A percentile compares a stretch with the other conserved stretches of the same genome.
Evolutionary conservation across 345 rosid species (phyloP).

Genomic region (Pistacia vera): DNA sequence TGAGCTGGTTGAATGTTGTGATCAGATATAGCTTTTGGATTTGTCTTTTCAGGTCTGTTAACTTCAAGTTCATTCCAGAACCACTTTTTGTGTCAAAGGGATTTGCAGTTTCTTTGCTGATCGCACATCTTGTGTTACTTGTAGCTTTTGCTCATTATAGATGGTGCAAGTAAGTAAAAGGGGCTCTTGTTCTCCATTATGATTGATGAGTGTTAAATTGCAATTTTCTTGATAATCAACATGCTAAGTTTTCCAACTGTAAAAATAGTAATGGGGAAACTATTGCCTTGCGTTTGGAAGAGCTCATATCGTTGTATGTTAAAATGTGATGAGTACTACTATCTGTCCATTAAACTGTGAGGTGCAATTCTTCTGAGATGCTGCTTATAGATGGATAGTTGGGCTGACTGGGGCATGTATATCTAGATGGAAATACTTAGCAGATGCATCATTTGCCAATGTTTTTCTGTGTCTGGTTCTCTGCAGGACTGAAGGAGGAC

Average conservation of each 20-base stretch:
- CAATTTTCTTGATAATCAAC: not conserved
- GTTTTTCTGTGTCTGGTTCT: not conserved
- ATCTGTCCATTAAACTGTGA: not conserved
- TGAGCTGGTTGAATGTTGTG: not conserved
- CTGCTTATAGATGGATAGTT: conserved; percentile 1
- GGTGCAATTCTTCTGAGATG: not conserved
- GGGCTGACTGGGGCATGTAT: not conserved
- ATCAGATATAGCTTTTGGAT: conserved; percentile 10
- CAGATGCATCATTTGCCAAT: not conserved
- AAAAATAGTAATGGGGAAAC: too few relatives aligned
- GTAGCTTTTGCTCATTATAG: conserved; percentile 66
- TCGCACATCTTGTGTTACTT: conserved; percentile 70
- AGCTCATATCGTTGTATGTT: not conserved
- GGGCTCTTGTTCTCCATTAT: conserved; percentile 1
- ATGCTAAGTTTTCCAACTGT: not conserved
- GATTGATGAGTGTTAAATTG: not conserved
- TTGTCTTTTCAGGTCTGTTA: conserved; percentile 82
- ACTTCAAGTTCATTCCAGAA: conserved; percentile 94
- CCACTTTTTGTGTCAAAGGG: conserved; percentile 81
- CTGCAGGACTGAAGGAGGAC: conserved; percentile 88
- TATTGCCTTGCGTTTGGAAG: not conserved
- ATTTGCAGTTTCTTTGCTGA: conserved; percentile 80
- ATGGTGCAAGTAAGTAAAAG: conserved; percentile 93
- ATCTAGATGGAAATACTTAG: not conserved
- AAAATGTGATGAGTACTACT: not conserved